phyloP scores from a whole-genome alignment of 2,329 filamentous ascomycete genomes.

The Ceratocystis colombiana region DNA sequence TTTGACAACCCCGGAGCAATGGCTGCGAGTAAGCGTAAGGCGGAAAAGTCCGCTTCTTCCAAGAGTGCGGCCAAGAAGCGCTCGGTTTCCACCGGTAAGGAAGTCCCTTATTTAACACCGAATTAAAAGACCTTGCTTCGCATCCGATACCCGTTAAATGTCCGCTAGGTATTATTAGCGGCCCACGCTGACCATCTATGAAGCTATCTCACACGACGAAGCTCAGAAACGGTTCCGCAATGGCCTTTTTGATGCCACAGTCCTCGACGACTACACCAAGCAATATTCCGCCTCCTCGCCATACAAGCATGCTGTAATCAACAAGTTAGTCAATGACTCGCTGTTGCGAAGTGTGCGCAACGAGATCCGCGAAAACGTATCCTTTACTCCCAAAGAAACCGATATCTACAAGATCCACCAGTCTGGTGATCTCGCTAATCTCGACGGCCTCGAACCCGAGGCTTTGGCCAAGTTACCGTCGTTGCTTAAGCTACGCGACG shows the following conservation, averaged over 20 bases:
- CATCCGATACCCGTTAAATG: conserved; percentile 20
- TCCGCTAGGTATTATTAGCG: neutral
- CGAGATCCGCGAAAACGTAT: conserved; percentile 82
- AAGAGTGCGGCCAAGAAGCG: conserved; percentile 44
- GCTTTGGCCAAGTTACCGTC: conserved; percentile 80
- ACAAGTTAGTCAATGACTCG: conserved; percentile 63
- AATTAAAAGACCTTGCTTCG: conserved; percentile 15
- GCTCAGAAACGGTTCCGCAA: conserved; percentile 52
- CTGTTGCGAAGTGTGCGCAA: conserved; percentile 77
- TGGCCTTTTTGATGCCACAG: conserved; percentile 52
- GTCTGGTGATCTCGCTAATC: conserved; percentile 91
- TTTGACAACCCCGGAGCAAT: conserved; percentile 25
- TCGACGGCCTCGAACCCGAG: conserved; percentile 82
- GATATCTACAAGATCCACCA: conserved; percentile 99
- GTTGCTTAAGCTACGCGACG: conserved; percentile 83
- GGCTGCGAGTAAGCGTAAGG: conserved; percentile 51
- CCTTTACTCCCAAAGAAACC: conserved; percentile 96
- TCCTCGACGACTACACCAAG: conserved; percentile 49
- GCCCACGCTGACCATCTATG: neutral
- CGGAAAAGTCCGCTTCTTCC: conserved; percentile 38
- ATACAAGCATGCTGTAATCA: conserved; percentile 90
- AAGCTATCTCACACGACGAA: conserved; percentile 26
- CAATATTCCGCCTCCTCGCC: conserved; percentile 55
- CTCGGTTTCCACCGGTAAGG: conserved; percentile 39
- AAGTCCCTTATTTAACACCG: neutral